A percentile compares a stretch with the other conserved stretches of the same genome.
These are phyloP conservation scores for Diaporthe velutina DNA, from an alignment of 2,329 filamentous ascomycete species.

Conservation along the genomic window DNA sequence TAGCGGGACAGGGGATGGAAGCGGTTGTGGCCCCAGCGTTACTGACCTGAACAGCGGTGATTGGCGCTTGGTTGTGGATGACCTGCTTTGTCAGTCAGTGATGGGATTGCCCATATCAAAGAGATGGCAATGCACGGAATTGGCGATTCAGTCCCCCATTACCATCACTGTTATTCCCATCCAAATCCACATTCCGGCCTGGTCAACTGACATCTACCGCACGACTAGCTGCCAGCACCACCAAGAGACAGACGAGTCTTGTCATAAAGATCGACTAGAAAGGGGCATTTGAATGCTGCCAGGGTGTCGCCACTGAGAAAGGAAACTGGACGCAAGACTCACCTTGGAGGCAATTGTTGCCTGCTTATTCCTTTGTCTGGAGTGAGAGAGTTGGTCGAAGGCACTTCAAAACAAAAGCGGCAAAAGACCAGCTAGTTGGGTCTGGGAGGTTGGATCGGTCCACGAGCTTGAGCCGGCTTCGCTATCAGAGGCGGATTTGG, in stretches of 20 bases:
- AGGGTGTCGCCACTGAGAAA: background rate
- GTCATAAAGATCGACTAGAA: background rate
- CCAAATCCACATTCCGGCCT: background rate
- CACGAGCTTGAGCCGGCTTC: background rate
- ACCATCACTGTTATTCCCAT: background rate
- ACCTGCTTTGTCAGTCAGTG: slow-evolving; percentile 31
- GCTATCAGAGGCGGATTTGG: background rate
- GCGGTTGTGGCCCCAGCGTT: slow-evolving; percentile 10
- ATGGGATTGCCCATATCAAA: slow-evolving; percentile 16
- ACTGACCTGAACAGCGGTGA: background rate
- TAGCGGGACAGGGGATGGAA: background rate
- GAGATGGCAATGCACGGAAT: slow-evolving; percentile 8
- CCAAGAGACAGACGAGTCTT: background rate
- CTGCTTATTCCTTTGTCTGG: background rate
- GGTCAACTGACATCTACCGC: background rate
- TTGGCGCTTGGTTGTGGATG: background rate
- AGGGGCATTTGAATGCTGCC: background rate
- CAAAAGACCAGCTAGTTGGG: background rate
- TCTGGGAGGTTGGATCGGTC: background rate
- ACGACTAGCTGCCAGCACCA: background rate
- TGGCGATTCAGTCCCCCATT: slow-evolving; percentile 6
- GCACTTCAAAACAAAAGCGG: background rate
- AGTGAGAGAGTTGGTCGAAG: too few relatives aligned
- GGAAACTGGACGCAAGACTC: background rate
- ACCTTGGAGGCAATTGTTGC: background rate